A percentile compares a stretch with the other conserved stretches of the same genome.
These are phyloP conservation scores for Cyamopsis tetragonoloba DNA, from an alignment of 306 rosid species.

Conservation along the genomic window DNA sequence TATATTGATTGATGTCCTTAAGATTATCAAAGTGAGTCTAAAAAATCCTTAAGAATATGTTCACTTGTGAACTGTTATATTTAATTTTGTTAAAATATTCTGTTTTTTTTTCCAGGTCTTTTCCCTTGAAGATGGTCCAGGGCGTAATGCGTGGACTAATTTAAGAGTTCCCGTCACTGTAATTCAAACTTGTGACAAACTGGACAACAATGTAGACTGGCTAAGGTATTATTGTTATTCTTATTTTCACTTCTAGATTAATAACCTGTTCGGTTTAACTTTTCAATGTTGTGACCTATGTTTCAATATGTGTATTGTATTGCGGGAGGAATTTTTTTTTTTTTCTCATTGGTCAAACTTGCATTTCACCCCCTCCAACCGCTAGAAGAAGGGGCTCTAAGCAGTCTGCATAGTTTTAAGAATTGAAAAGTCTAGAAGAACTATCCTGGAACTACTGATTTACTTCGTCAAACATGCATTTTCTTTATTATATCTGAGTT, in stretches of 20 bases:
- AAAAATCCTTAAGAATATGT: not conserved
- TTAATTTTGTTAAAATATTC: slow-evolving; percentile 20
- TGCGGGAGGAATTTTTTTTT: too few species aligned
- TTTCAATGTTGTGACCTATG: too few species aligned
- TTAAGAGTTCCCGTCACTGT: slow-evolving; percentile 58
- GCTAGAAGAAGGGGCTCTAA: too few species aligned
- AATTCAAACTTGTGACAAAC: slow-evolving; percentile 53
- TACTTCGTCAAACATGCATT: not conserved
- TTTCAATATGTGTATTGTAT: too few species aligned
- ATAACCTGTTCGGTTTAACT: too few species aligned
- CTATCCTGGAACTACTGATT: too few species aligned
- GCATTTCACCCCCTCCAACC: too few species aligned
- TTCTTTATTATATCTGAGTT: not conserved
- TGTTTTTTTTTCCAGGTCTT: slow-evolving; percentile 59
- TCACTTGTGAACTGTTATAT: not conserved
- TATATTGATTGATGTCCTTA: slow-evolving; percentile 12
- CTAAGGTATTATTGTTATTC: slow-evolving; percentile 55
- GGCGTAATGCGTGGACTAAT: slow-evolving; percentile 57
- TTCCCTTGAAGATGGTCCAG: slow-evolving; percentile 83
- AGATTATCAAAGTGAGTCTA: not conserved
- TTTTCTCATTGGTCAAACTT: too few species aligned
- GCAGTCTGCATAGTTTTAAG: not conserved
- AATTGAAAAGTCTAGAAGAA: slow-evolving; percentile 11
- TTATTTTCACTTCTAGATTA: slow-evolving; percentile 15
- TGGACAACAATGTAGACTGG: slow-evolving; percentile 66